Evolutionary conservation across 441 rosid genomes (phyloP).

Genomic region (Arabidopsis hybrid): DNA sequence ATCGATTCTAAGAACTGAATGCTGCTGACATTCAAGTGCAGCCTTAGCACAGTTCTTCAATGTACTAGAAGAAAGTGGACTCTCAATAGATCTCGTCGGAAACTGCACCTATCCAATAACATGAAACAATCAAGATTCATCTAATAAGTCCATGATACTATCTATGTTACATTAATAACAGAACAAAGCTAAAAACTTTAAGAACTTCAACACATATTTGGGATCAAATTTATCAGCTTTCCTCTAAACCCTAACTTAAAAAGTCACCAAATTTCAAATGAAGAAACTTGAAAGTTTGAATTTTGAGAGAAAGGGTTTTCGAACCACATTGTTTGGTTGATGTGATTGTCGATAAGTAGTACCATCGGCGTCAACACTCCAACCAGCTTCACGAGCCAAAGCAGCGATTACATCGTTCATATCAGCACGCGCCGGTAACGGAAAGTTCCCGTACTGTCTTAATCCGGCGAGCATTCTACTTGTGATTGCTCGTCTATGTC

Average conservation of each 20-base stretch:
- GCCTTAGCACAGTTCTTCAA: conserved; percentile 61
- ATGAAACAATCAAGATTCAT: conserved; percentile 8
- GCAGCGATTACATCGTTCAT: conserved; percentile 87
- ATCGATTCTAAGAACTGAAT: conserved; percentile 66
- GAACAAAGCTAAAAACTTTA: neutral
- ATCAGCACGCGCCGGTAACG: conserved; percentile 85
- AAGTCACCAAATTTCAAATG: neutral
- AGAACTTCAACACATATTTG: neutral
- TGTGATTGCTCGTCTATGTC: conserved; percentile 74
- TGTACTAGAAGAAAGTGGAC: conserved; percentile 61
- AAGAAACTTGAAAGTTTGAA: neutral
- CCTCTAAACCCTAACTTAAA: conserved; percentile 5
- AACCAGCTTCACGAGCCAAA: conserved; percentile 80
- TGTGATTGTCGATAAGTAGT: conserved; percentile 76
- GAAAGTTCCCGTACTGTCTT: conserved; percentile 77
- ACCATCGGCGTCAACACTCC: conserved; percentile 82
- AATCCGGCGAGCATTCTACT: conserved; percentile 82
- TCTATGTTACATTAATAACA: neutral
- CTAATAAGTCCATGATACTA: too few relatives aligned
- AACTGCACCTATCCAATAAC: conserved; percentile 53
- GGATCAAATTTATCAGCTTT: conserved; percentile 22
- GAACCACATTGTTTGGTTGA: conserved; percentile 69
- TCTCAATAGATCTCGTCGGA: conserved; percentile 66
- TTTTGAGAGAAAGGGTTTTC: conserved; percentile 24
- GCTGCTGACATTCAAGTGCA: conserved; percentile 65